Evolutionary conservation across 768 basidiomycete species (phyloP), one percentile per base, ranked within the genome.

Genomic region (Naganishia kalamii): DNA sequence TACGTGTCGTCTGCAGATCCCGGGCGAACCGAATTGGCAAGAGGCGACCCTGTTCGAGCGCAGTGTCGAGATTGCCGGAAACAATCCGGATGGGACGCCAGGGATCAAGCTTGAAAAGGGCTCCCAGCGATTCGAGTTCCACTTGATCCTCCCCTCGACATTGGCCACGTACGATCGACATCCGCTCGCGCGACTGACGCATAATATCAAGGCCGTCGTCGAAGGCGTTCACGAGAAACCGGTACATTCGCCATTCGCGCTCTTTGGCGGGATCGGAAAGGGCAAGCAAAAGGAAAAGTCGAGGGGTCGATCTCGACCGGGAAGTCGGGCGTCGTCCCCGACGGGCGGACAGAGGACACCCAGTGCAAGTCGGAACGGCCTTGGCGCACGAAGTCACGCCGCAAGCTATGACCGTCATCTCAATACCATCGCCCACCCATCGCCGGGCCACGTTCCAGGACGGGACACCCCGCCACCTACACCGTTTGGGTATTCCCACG

Each of bases 51-150:
- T 75, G 12, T 75, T 71, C 40, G 68, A 70, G 40, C 21, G 72
- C 33, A 70, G 65, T 32, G 69, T 69, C 3, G 72, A 72, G 47
- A 65, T 73, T 40, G 61, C 54, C 21, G 72, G 68, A 11, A 50
- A 60, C 17, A 46, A 27, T 44, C 68, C 44, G 23, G 46, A 60
- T 33, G 71, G 70, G 12, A 33, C 35, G 19, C 35, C 32, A 11
- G 74, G 74, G 15, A 66, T 75, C 30, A 49, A 57, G 64, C 65
- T 75, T 35, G 70, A 73, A 48, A 71, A 73, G 48, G 74, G 74
- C 4, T 47, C 68, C 21, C 71, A 73, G 54, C 69, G 71, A 5
- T 76, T 76, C 67, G 66, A 70, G 17, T 76, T 76, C 63, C 64
- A 70, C 23, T 35, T 76, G 7, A 68, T 76, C 27, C 65, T 76